Percentiles rank a stretch among this genome's conserved stretches.
Conservation (phyloP, 1,139 yeast genomes). For the Candida sojae region DNA sequence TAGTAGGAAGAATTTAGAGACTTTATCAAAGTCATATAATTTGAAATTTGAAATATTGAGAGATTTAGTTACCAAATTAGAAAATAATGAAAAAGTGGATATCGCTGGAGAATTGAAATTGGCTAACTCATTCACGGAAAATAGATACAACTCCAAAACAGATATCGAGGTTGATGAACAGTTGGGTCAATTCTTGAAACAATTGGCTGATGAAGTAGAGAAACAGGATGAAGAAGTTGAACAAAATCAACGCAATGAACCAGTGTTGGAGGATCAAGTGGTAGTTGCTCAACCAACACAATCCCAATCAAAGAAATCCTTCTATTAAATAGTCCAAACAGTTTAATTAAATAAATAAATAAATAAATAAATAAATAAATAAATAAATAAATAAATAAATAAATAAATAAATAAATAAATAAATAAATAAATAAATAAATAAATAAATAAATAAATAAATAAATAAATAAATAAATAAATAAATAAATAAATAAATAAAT, state of each 20-base stretch:
- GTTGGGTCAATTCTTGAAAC: conserved; percentile 36
- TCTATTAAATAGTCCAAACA: background rate
- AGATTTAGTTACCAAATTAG: conserved; percentile 31
- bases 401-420: background rate
- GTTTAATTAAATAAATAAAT: too few relatives aligned
- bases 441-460: background rate
- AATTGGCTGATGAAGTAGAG: conserved; percentile 26
- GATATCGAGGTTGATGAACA: conserved; percentile 45
- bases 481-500: background rate
- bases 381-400: background rate
- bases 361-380: background rate
- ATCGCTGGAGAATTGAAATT: conserved; percentile 38
- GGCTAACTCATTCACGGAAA: conserved; percentile 36
- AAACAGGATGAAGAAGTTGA: background rate
- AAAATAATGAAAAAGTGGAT: conserved; percentile 36
- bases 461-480: background rate
- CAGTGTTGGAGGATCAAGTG: background rate
- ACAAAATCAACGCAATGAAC: background rate
- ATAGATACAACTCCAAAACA: conserved; percentile 30
- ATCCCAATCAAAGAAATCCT: background rate
- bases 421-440: background rate
- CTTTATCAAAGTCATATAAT: conserved; percentile 28
- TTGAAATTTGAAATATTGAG: conserved; percentile 34
- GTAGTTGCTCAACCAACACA: background rate
- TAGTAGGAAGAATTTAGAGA: conserved; percentile 34